phyloP scores from a whole-genome alignment of 352 stramenopile genomes.

The Phytophthora parvispora region DNA sequence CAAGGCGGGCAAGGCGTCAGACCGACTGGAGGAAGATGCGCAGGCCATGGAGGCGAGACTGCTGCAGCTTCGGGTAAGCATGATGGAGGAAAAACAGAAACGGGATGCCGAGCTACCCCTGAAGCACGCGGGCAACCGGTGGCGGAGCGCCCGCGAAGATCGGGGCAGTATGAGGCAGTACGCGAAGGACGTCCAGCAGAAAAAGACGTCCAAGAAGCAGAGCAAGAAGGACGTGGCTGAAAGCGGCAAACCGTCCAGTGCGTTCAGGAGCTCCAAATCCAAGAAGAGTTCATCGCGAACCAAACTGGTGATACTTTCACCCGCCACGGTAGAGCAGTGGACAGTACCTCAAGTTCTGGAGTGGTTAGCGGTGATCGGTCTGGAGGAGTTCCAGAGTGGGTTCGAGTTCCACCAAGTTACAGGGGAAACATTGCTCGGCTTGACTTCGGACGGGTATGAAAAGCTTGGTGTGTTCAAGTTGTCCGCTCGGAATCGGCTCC shows the following conservation, averaged over 20 bases:
- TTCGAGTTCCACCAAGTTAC: constrained; percentile 90
- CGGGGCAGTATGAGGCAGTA: constrained; percentile 82
- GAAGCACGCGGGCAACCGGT: constrained; percentile 77
- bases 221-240: constrained; percentile 12
- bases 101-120: constrained; percentile 58
- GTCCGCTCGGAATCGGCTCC: constrained; percentile 68
- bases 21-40: constrained; percentile 80
- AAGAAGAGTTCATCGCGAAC: constrained; percentile 15
- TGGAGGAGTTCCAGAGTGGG: constrained; percentile 71
- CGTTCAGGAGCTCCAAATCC: constrained; percentile 23
- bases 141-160: constrained; percentile 80
- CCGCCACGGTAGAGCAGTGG: constrained; percentile 60
- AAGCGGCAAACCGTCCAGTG: background rate
- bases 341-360: constrained; percentile 64
- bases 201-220: constrained; percentile 38
- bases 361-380: constrained; percentile 63
- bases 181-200: constrained; percentile 67
- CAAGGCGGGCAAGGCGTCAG: constrained; percentile 44
- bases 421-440: constrained; percentile 50
- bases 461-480: constrained; percentile 67
- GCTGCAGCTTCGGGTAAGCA: constrained; percentile 58
- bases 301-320: constrained; percentile 40
- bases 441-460: constrained; percentile 56
- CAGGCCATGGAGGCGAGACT: constrained; percentile 78
- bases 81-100: constrained; percentile 77